Base-by-base conservation (phyloP, 345 rosid species). In the Acer saccharum region DNA sequence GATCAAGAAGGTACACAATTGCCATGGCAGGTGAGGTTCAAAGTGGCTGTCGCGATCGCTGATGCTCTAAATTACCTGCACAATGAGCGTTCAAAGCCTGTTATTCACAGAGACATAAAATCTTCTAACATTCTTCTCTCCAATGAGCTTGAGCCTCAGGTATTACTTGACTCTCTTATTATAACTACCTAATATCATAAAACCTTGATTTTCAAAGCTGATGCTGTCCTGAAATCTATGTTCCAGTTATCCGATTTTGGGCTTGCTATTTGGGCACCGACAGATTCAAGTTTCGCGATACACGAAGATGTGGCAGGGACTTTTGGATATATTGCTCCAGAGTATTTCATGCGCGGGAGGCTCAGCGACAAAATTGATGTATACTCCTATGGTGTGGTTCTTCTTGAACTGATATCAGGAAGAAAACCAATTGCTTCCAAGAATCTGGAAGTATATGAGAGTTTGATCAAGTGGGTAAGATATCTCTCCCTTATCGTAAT, bases 301-400 rank as follows among this genome's bases (percentile, higher is more conserved):
- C 79, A 71, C 10, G 72, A 69, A 35, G 83, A 79, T 57, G 86
- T 84, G 8, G 89, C 84, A 13, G 92, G 92, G 52, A 89, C 90
- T 35, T 89, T 89, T 6, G 92, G 92, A 25, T 89, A 89, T 62
- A 84, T 89, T 25, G 92, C 92, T 75, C 92, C 92, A 0, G 92
- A 89, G 39, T 89, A 87, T 74, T 78, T 89, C 69, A 85, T 87
- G 92, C 83, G 77, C 9, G 90, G 90, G 63, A 82, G 83, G 76
- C 79, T 87, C 54, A 89, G 89, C 32, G 82, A 84, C 75, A 89
- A 84, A 74, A 70, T 82, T 43, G 90, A 89, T 69, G 77, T 89
- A 12, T 89, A 87, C 70, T 86, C 92, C 68, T 89, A 81, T n/a
- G 92, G 92, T 11, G 85, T 89, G 10, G 86, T 89, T 27, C 80